A percentile compares a stretch with the other conserved stretches of the same genome.
Evolutionary conservation across 768 basidiomycete species (phyloP).

Genomic region (Lentinula edodes): DNA sequence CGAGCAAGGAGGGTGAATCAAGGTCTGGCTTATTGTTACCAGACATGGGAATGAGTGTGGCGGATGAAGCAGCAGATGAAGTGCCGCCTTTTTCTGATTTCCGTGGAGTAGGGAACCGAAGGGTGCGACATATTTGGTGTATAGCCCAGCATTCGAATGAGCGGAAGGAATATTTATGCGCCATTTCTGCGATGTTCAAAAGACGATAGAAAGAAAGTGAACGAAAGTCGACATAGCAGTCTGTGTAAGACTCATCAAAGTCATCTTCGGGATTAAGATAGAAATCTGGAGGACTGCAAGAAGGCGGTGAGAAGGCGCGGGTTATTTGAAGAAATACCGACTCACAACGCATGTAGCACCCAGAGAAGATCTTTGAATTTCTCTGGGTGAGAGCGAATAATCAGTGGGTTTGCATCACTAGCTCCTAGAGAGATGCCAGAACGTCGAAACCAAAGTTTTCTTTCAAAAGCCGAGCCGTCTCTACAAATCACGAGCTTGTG

Average conservation of each 20-base stretch:
- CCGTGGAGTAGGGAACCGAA: slow-evolving; percentile 13
- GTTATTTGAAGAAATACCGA: neutral
- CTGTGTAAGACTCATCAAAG: neutral
- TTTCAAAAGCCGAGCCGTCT: slow-evolving; percentile 35
- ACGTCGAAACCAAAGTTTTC: slow-evolving; percentile 29
- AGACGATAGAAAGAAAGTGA: slow-evolving; percentile 18
- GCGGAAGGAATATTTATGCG: slow-evolving; percentile 42
- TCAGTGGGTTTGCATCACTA: slow-evolving; percentile 26
- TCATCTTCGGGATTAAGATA: slow-evolving; percentile 18
- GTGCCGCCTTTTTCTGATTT: neutral
- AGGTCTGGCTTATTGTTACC: slow-evolving; percentile 12
- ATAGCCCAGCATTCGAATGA: slow-evolving; percentile 41
- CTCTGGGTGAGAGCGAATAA: slow-evolving; percentile 33
- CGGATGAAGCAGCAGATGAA: slow-evolving; percentile 20
- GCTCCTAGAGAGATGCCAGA: slow-evolving; percentile 19
- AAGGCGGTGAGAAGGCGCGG: neutral
- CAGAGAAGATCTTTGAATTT: slow-evolving; percentile 46
- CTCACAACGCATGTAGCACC: slow-evolving; percentile 45
- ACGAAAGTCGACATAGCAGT: neutral
- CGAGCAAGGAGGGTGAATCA: neutral
- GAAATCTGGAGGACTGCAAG: slow-evolving; percentile 31
- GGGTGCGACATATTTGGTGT: slow-evolving; percentile 32
- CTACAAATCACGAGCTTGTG: slow-evolving; percentile 36
- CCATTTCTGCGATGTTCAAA: slow-evolving; percentile 40
- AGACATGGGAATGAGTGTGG: slow-evolving; percentile 18